phyloP scores from a whole-genome alignment of 2,329 filamentous ascomycete species.

The Phialocephala sp. region DNA sequence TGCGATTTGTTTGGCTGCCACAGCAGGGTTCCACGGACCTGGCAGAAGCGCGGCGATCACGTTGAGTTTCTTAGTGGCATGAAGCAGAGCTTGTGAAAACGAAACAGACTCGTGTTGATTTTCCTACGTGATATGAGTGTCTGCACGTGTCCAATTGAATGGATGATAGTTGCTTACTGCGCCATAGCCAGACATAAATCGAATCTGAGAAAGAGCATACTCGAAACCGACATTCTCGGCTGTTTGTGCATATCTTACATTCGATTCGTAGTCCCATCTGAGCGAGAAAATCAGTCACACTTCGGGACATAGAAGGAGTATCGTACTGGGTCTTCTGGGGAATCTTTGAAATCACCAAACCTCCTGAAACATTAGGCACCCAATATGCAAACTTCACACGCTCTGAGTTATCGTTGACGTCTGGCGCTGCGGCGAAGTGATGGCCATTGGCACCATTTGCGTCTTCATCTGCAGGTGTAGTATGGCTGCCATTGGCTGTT shows the following conservation, averaged over 20 bases:
- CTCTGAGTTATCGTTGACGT: constrained; percentile 50
- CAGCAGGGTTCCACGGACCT: constrained; percentile 56
- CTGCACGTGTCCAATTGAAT: too few relatives aligned
- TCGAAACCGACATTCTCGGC: constrained; percentile 57
- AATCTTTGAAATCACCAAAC: constrained; percentile 58
- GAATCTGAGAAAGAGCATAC: constrained; percentile 57
- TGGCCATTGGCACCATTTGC: constrained; percentile 24
- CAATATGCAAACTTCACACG: constrained; percentile 57
- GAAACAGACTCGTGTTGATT: constrained; percentile 59
- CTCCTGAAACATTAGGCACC: constrained; percentile 60
- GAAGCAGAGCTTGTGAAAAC: constrained; percentile 56
- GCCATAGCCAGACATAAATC: constrained; percentile 57
- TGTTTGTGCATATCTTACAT: constrained; percentile 54
- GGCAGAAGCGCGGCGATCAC: constrained; percentile 58
- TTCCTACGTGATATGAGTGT: constrained; percentile 27
- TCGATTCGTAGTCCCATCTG: constrained; percentile 54
- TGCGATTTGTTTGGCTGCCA: constrained; percentile 59
- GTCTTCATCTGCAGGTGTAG: constrained; percentile 12
- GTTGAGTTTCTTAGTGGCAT: constrained; percentile 53
- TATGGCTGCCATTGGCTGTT: constrained; percentile 25
- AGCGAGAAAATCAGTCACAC: background rate
- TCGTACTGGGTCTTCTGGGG: constrained; percentile 49
- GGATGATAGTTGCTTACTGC: constrained; percentile 39
- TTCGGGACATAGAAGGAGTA: background rate
- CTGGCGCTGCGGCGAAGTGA: constrained; percentile 38